These are phyloP conservation scores for Apiospora pterosperma DNA, from an alignment of 2,329 filamentous ascomycete species.

Conservation along the genomic window DNA sequence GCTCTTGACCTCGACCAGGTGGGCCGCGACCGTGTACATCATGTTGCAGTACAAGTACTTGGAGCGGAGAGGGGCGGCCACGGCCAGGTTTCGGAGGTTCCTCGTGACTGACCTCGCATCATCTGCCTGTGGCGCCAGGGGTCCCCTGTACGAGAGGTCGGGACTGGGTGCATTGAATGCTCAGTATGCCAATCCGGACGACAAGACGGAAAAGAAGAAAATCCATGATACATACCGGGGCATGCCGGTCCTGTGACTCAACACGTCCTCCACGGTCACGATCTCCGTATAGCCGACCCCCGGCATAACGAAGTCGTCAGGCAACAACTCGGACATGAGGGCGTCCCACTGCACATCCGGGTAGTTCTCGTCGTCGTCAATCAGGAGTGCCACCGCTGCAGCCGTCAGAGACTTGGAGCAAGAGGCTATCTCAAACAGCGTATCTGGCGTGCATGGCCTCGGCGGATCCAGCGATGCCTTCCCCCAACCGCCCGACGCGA, in stretches of 20 bases:
- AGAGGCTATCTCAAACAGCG: conserved; percentile 25
- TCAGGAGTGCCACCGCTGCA: conserved; percentile 22
- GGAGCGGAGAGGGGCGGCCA: conserved; percentile 15
- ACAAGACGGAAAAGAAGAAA: no score
- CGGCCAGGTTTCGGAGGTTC: conserved; percentile 18
- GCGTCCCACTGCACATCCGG: conserved; percentile 26
- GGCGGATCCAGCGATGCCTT: conserved; percentile 21
- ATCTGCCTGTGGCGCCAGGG: conserved; percentile 12
- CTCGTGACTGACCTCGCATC: conserved; percentile 16
- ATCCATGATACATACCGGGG: conserved; percentile 10
- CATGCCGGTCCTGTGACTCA: conserved; percentile 21
- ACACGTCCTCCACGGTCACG: conserved; percentile 21
- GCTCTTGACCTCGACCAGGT: conserved; percentile 19
- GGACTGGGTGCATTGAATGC: conserved; percentile 9
- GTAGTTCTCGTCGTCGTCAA: conserved; percentile 24
- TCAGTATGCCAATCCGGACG: no score
- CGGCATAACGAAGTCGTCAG: conserved; percentile 21
- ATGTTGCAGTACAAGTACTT: conserved; percentile 19
- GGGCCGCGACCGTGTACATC: conserved; percentile 20
- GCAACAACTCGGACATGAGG: conserved; percentile 19
- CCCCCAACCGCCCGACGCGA: conserved; percentile 18
- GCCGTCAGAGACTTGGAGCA: conserved; percentile 25
- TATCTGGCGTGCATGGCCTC: conserved; percentile 22
- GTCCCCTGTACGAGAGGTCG: conserved; percentile 14
- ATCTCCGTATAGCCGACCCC: conserved; percentile 15